phyloP scores from a whole-genome alignment of 441 rosid species.

The Syzygium malaccense region DNA sequence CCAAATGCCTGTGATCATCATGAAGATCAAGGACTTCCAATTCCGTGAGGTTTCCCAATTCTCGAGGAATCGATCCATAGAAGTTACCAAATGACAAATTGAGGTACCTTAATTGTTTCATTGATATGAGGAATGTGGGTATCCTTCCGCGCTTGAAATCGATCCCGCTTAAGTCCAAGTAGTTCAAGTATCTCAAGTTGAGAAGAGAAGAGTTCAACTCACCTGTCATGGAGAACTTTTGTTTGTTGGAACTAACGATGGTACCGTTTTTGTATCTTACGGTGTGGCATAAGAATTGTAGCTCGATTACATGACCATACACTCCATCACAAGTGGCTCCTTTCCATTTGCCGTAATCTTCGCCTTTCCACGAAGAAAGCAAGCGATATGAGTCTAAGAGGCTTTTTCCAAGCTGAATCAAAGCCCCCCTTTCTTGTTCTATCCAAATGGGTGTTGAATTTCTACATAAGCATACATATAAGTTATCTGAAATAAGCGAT shows the following conservation, averaged over 20 bases:
- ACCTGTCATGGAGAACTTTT: neutral
- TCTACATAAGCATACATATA: too few species aligned
- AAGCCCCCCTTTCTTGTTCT: too few species aligned
- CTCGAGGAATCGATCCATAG: neutral
- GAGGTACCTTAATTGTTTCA: neutral
- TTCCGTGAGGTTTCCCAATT: conserved; percentile 10
- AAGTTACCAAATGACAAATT: neutral
- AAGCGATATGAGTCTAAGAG: too few species aligned
- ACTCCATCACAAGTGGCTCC: neutral
- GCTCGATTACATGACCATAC: neutral
- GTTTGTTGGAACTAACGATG: neutral
- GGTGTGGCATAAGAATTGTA: neutral
- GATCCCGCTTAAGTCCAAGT: neutral
- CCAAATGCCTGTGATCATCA: neutral
- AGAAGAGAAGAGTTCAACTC: neutral
- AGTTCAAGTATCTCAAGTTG: neutral
- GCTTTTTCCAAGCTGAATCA: too few species aligned
- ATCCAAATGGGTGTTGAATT: too few species aligned
- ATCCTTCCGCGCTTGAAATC: neutral
- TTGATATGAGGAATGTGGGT: neutral
- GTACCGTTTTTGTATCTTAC: neutral
- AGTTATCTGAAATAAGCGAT: too few species aligned
- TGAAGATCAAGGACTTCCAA: conserved; percentile 14
- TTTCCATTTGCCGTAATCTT: conserved; percentile 5
- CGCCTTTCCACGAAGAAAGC: conserved; percentile 8